Percentiles rank a stretch among this genome's conserved stretches.
phyloP scores from a whole-genome alignment of 202 grass and related monocot species.

The Brachypodium distachyon region DNA sequence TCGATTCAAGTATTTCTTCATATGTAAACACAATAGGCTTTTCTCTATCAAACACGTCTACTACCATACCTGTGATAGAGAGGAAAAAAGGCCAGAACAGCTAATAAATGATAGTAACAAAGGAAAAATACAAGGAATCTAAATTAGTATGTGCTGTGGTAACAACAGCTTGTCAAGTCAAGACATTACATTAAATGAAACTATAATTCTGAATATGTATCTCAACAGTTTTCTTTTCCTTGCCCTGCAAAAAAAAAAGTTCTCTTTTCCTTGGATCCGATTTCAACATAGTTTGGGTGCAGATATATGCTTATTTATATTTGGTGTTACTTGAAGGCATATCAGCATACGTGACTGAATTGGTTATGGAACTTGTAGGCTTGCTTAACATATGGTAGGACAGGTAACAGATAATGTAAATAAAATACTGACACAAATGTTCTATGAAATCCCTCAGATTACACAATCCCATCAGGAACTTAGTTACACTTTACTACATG shows the following conservation, averaged over 20 bases:
- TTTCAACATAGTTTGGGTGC: not conserved
- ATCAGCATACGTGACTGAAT: not conserved
- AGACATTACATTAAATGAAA: not conserved
- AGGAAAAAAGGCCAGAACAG: conserved; percentile 6
- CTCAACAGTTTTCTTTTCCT: not conserved
- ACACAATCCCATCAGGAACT: not conserved
- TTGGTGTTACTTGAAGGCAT: conserved; percentile 2
- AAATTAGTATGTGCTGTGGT: not conserved
- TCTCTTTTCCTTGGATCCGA: too few relatives aligned
- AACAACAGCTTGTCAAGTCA: not conserved
- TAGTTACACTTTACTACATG: not conserved
- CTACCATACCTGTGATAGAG: conserved; percentile 46
- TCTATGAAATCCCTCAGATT: not conserved
- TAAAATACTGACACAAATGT: not conserved
- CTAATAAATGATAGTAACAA: not conserved
- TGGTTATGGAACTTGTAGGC: not conserved
- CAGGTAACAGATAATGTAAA: not conserved
- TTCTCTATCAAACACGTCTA: conserved; percentile 85
- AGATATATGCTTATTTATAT: not conserved
- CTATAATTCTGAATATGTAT: not conserved
- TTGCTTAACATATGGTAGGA: not conserved
- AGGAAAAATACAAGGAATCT: not conserved
- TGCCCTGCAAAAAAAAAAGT: too few relatives aligned
- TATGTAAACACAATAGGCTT: conserved; percentile 78
- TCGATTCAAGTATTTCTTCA: conserved; percentile 76